A percentile compares a stretch with the other conserved stretches of the same genome.
These are phyloP conservation scores for Paramecium primaurelia DNA, from an alignment of 73 alveolate genomes.

Conservation along the genomic window DNA sequence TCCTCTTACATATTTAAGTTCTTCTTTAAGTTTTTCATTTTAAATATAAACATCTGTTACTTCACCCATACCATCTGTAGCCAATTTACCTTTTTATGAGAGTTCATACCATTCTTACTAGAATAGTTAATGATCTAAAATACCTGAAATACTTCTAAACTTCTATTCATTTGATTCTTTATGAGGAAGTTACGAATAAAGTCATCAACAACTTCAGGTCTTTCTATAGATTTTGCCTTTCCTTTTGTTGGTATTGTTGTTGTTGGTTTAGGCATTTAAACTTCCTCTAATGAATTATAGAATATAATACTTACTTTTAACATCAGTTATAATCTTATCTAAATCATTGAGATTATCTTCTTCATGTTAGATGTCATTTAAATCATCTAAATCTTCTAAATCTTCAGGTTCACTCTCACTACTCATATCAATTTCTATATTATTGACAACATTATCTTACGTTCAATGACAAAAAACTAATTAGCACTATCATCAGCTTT, in stretches of 20 bases:
- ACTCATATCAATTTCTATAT: constrained; percentile 48
- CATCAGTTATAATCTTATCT: constrained; percentile 42
- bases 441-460: neutral
- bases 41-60: constrained; percentile 98
- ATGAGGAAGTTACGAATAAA: constrained; percentile 97
- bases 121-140: neutral
- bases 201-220: constrained; percentile 98
- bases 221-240: constrained; percentile 64
- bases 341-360: constrained; percentile 14
- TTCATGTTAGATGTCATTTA: constrained; percentile 46
- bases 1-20: constrained; percentile 83
- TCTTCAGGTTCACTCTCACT: constrained; percentile 63
- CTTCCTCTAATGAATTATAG: constrained; percentile 38
- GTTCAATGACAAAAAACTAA: neutral
- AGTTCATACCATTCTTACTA: constrained; percentile 96
- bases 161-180: constrained; percentile 88
- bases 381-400: constrained; percentile 35
- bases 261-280: constrained; percentile 35
- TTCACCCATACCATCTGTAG: constrained; percentile 89
- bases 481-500: constrained; percentile 1
- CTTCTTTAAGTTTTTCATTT: constrained; percentile 93
- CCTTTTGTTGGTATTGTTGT: constrained; percentile 18
- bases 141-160: constrained; percentile 91
- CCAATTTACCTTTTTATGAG: constrained; percentile 95
- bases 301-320: constrained; percentile 14